A percentile compares a stretch with the other conserved stretches of the same genome.
phyloP scores from a whole-genome alignment of 306 rosid genomes.

The Dalbergia oliveri region DNA sequence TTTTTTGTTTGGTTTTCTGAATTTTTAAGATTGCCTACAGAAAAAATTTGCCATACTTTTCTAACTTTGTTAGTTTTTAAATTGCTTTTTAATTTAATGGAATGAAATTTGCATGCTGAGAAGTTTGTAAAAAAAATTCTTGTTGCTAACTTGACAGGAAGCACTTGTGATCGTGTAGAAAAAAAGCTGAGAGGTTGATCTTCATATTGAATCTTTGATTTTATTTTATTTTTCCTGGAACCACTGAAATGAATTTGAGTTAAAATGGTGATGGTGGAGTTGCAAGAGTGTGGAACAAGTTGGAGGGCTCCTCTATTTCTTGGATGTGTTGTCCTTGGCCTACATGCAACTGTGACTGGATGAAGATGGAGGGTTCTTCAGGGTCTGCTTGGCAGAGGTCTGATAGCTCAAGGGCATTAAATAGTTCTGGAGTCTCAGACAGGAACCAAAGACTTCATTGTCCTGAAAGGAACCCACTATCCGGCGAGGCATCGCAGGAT shows the following conservation, averaged over 20 bases:
- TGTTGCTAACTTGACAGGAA: slow-evolving; percentile 53
- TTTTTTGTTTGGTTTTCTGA: slow-evolving; percentile 26
- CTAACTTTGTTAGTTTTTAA: background rate
- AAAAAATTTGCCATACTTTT: background rate
- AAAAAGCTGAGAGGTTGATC: slow-evolving; percentile 48
- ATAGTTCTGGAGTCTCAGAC: slow-evolving; percentile 68
- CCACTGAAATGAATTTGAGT: slow-evolving; percentile 54
- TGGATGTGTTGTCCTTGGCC: slow-evolving; percentile 58
- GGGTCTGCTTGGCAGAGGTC: slow-evolving; percentile 70
- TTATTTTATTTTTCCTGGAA: background rate
- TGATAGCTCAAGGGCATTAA: slow-evolving; percentile 69
- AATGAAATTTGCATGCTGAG: slow-evolving; percentile 24
- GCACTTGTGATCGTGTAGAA: slow-evolving; percentile 31
- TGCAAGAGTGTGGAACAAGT: slow-evolving; percentile 53
- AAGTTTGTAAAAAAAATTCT: slow-evolving; percentile 33
- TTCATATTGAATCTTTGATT: slow-evolving; percentile 36
- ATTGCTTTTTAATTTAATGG: slow-evolving; percentile 22
- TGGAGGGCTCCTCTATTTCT: slow-evolving; percentile 48
- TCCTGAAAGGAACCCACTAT: slow-evolving; percentile 51
- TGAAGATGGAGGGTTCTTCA: slow-evolving; percentile 83
- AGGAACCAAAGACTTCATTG: slow-evolving; percentile 60
- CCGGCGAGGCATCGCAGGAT: slow-evolving; percentile 59
- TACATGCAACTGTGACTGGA: slow-evolving; percentile 72
- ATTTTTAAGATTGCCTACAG: slow-evolving; percentile 11
- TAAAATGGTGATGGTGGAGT: slow-evolving; percentile 57